These are phyloP conservation scores for Pseudoscleropodium purum DNA, from an alignment of 225 moss, liverwort and hornwort genomes.

Conservation along the genomic window DNA sequence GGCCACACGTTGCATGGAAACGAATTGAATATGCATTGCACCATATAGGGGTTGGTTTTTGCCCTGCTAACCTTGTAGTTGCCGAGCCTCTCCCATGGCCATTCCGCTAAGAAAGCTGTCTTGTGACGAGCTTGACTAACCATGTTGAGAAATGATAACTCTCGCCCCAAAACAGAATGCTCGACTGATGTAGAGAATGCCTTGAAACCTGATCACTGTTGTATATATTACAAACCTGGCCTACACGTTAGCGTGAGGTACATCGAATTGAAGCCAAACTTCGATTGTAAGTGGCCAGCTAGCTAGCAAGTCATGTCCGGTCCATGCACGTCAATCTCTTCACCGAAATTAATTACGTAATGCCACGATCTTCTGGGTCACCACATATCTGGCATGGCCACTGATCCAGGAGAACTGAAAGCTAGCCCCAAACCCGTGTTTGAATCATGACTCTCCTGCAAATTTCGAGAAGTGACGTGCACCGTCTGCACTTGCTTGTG, in stretches of 20 bases:
- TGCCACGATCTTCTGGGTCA: background rate
- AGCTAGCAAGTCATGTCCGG: background rate
- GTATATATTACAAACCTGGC: no score
- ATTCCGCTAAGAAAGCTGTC: conserved; percentile 10
- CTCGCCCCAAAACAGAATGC: background rate
- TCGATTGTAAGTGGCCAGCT: no score
- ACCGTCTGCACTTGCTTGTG: background rate
- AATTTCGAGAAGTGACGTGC: background rate
- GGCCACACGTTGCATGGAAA: background rate
- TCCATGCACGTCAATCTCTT: background rate
- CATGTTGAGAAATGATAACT: background rate
- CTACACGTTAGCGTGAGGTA: background rate
- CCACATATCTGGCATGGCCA: no score
- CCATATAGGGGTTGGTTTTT: no score
- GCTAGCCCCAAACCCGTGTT: background rate
- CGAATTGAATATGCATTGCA: background rate
- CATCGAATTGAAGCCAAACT: background rate
- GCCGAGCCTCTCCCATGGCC: conserved; percentile 43
- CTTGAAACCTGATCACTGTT: background rate
- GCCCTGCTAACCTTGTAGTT: conserved; percentile 33
- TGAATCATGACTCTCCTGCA: background rate
- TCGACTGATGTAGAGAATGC: background rate
- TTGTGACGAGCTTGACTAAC: background rate
- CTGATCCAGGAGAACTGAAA: background rate
- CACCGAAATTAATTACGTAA: background rate